Percentiles rank a stretch among this genome's conserved stretches.
Conservation (phyloP, 2,329 filamentous ascomycete genomes). For the Pseudogymnoascus sp. region DNA sequence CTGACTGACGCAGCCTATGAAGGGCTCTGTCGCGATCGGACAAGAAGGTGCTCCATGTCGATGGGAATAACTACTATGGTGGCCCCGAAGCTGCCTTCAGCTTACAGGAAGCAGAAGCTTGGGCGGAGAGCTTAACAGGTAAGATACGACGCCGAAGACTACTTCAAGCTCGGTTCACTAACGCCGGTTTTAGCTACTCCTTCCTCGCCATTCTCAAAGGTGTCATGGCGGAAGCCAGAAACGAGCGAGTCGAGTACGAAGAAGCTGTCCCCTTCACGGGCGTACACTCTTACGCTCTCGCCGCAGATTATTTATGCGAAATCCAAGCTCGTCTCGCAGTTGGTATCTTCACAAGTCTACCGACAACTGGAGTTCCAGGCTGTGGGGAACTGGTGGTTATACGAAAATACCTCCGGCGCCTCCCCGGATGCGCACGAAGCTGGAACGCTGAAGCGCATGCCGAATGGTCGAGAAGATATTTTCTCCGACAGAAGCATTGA, state of each 20-base stretch:
- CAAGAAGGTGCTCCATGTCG: slow-evolving; percentile 86
- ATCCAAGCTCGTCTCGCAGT: slow-evolving; percentile 64
- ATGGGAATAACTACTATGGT: slow-evolving; percentile 82
- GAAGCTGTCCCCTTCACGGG: slow-evolving; percentile 54
- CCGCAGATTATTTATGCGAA: slow-evolving; percentile 81
- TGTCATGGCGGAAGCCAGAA: slow-evolving; percentile 20
- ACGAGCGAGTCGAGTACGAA: slow-evolving; percentile 26
- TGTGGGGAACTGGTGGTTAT: slow-evolving; percentile 87
- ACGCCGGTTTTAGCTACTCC: slow-evolving; percentile 11
- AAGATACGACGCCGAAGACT: not conserved
- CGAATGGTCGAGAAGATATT: slow-evolving; percentile 84
- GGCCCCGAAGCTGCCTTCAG: slow-evolving; percentile 77
- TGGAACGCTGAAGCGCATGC: slow-evolving; percentile 56
- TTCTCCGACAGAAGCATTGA: slow-evolving; percentile 72
- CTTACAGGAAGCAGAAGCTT: slow-evolving; percentile 70
- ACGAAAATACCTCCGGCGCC: slow-evolving; percentile 25
- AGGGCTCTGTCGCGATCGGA: slow-evolving; percentile 88
- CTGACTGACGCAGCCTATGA: slow-evolving; percentile 63
- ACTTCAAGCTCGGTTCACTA: not conserved
- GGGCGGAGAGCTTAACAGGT: slow-evolving; percentile 46
- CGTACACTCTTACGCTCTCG: slow-evolving; percentile 75
- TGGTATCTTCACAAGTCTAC: slow-evolving; percentile 85
- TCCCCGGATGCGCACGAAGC: slow-evolving; percentile 17
- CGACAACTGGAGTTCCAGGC: slow-evolving; percentile 88
- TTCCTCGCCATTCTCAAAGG: slow-evolving; percentile 21